Base-by-base conservation (phyloP, 768 basidiomycete genomes). In the Pleurotus giganteus region DNA sequence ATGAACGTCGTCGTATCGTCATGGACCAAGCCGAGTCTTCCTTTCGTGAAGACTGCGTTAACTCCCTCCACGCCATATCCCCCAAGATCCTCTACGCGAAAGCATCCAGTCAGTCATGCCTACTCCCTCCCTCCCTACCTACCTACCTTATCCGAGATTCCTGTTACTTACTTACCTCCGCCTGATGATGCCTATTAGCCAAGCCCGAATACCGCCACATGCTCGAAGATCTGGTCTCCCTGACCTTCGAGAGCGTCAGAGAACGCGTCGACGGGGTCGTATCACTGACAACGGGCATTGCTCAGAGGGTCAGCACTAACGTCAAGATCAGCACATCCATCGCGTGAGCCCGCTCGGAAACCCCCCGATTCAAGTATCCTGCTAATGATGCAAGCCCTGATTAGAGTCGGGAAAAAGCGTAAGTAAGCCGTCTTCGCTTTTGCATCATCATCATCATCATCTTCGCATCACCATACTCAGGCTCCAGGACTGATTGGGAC, bases 241-340 rank as follows among this genome's bases (percentile, higher is more conserved):
- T 49, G 6, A 58, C 57, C 21, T 34, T 32, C 8, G 44, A 54
- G 11, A 6, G 8, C 2, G 24, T 24, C 45, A 36, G 17, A 29
- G 15, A 60, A 15, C 49, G 26, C 9, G 58, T 63, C 13, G 31
- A 41, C 17, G 59, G 56, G 1, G 60, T 62, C 46, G 64, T 53
- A 4, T 58, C 51, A 4, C 49, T 64, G 2, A 58, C 63, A 12
- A 51, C 55, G 23, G 66, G 63, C 4, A 64, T 65, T 27, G 66
- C 66, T 11, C 66, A 65, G 43, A 57, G 64, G 37, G 57, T 53
- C 9, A 65, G 55, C 41, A 52, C 61, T 26, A 28, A 53, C 12
- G 57, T 60, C 0, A 67, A 64, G 6, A 62, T 67, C 13, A 54
- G 56, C 19, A 57, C 61, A 13, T 62, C 61, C 9, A 63, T 67